phyloP scores from a whole-genome alignment of 1,284 basidiomycete genomes.

The Thelephora terrestris region DNA sequence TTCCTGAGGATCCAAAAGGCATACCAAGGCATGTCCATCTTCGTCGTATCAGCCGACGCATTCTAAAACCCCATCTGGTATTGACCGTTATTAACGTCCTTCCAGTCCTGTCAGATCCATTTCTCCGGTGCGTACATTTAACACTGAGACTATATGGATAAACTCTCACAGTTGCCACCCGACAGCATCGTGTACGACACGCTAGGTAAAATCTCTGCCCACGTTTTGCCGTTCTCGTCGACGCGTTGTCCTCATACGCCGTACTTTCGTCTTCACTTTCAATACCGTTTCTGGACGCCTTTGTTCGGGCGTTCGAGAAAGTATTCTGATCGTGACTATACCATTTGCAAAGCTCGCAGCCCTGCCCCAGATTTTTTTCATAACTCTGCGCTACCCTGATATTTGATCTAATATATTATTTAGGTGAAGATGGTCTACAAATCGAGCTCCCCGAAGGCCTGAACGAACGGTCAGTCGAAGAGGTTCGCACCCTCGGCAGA shows the following conservation, averaged over 20 bases:
- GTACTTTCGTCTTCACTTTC: too few species aligned
- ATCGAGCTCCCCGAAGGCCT: neutral
- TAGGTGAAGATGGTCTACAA: neutral
- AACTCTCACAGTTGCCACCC: slow-evolving; percentile 1
- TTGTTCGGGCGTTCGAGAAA: neutral
- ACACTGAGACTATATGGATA: slow-evolving; percentile 3
- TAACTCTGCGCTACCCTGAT: too few species aligned
- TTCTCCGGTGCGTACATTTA: slow-evolving; percentile 42
- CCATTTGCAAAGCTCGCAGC: neutral
- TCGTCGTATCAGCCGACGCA: neutral
- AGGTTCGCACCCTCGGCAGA: neutral
- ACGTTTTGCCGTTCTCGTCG: neutral
- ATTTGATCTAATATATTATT: too few species aligned
- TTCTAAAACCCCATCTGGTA: neutral
- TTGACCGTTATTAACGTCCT: slow-evolving; percentile 9
- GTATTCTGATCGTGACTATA: slow-evolving; percentile 4
- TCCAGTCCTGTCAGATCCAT: slow-evolving; percentile 64
- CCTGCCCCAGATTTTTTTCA: too few species aligned
- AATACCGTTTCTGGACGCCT: neutral
- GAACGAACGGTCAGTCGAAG: neutral
- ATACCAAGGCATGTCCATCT: slow-evolving; percentile 47
- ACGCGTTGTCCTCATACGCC: slow-evolving; percentile 9
- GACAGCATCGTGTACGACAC: neutral
- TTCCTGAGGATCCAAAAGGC: slow-evolving; percentile 74
- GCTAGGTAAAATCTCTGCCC: neutral